Base-by-base conservation (phyloP, 1,284 basidiomycete genomes). In the Cryptococcus depauperatus region DNA sequence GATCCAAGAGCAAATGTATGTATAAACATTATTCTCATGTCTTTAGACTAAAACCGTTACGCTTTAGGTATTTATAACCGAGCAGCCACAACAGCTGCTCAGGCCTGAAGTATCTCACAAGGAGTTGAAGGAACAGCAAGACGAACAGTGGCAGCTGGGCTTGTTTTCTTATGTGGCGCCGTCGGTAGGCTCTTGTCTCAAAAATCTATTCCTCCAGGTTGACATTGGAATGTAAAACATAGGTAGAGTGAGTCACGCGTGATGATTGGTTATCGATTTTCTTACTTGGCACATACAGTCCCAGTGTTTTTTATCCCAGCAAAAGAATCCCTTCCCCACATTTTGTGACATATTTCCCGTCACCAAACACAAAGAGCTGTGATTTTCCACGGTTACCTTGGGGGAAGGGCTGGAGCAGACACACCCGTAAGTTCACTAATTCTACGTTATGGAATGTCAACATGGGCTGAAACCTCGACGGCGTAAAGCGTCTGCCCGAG, bases 321-420 rank as follows among this genome's bases (percentile, higher is more conserved):
- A 32, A 32, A 27, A 19, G 34, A 4, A 22, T 32, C 9, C 10
- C 13, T 16, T 44, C 39, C 25, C 39, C 37, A 16, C 43, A 38
- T 33, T 40, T 49, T 10, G 30, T 62, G 5, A 50, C 50, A 2
- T 61, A 58, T 46, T 58, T 58, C 32, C 57, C 61, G 8, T 41
- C 28, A 5, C 26, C 41, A 3, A 28, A 41, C 1, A 62, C 58
- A 3, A 43, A 44, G 0, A 19, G 21, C 8, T 28, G 23, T 8
- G 37, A 51, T 4, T 50, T 51, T 23, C 60, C 60, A 1, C 46
- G 25, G 32, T 23, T 58, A 33, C 59, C 57, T 19, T 52, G 51
- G 47, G 46, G 46, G 4, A 26, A 35, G 29, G 29, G 35, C 16
- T 58, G 50, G 48, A 41, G 41, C 4, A 41, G 52, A 35, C 46